Base-by-base conservation (phyloP, 495 filamentous ascomycete genomes). In the Hyphodiscus hymeniophilus region DNA sequence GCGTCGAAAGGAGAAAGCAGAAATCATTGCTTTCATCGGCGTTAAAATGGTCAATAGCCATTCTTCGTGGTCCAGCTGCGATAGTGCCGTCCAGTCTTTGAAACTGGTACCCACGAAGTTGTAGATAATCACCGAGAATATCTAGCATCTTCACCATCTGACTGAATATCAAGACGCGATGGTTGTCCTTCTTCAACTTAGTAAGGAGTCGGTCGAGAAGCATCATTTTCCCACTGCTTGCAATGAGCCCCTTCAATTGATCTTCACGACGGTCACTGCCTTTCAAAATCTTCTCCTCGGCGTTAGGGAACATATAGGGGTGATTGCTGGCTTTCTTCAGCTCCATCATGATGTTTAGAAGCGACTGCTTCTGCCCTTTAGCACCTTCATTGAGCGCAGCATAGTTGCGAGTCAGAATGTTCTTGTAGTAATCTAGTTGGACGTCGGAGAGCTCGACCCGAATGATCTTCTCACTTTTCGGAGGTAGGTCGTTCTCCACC, bases 271-370 rank as follows among this genome's bases (percentile, higher is more conserved):
- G 78, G 21, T 73, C 73, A 59, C 80, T 84, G 8, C 82, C 85
- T 47, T 76, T 80, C 30, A 96, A 65, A 39, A 95, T 84, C 33
- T 82, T 85, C 26, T 91, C 87, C 63, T 97, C 92, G 18, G 88
- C 92, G 47, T 85, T 87, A 3, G 85, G 82, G 55, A 99, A 95
- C 84, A 97, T 94, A 68, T 94, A 95, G 4, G 92, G 89, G 60
- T 99, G 92, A 52, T 97, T 97, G 73, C 89, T 95, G 54, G 89
- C 88, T 64, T 99, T 99, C 71, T 97, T 97, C 57, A 99, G 64
- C 62, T 99, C 94, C 91, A 99, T 99, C 76, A 96, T 95, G 60
- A 99, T 94, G 66, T 99, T 99, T 45, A 97, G 66, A n/a, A 97
- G 67, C 1, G 89, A 95, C 52, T 92, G 89, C 63, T 95, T 95